phyloP scores from a whole-genome alignment of 805 yeast species.

The Ascoidea tarda region DNA sequence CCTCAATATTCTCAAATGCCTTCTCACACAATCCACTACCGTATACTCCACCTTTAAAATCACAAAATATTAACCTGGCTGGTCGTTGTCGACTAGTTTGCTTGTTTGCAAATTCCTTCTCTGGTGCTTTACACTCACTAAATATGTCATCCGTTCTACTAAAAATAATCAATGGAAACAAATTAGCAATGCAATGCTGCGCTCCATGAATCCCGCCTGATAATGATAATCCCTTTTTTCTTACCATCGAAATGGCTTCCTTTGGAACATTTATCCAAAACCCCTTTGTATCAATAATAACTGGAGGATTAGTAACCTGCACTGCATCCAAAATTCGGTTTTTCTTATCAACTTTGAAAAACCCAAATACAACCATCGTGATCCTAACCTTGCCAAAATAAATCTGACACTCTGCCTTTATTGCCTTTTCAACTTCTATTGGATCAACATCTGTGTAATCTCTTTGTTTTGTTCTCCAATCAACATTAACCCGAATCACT shows the following conservation, averaged over 20 bases:
- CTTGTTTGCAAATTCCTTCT: conserved; percentile 77
- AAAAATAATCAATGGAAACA: conserved; percentile 59
- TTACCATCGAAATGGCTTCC: conserved; percentile 43
- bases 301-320: conserved; percentile 84
- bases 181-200: conserved; percentile 76
- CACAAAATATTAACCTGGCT: conserved; percentile 74
- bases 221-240: conserved; percentile 41
- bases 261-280: conserved; percentile 83
- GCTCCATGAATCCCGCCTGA: conserved; percentile 98
- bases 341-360: conserved; percentile 68
- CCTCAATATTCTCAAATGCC: conserved; percentile 67
- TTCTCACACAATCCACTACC: conserved; percentile 75
- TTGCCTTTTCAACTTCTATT: conserved; percentile 41
- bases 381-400: conserved; percentile 65
- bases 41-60: conserved; percentile 63
- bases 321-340: conserved; percentile 83
- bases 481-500: conserved; percentile 80
- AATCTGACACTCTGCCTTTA: conserved; percentile 39
- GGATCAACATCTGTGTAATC: conserved; percentile 95
- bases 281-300: conserved; percentile 56
- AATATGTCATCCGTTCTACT: conserved; percentile 67
- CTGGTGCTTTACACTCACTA: conserved; percentile 96
- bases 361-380: conserved; percentile 79
- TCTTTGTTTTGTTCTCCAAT: conserved; percentile 85
- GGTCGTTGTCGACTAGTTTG: conserved; percentile 69